Percentiles rank a stretch among this genome's conserved stretches.
These are phyloP conservation scores for Tylopilus rubrobrunneus DNA, from an alignment of 768 basidiomycete genomes.

Conservation along the genomic window DNA sequence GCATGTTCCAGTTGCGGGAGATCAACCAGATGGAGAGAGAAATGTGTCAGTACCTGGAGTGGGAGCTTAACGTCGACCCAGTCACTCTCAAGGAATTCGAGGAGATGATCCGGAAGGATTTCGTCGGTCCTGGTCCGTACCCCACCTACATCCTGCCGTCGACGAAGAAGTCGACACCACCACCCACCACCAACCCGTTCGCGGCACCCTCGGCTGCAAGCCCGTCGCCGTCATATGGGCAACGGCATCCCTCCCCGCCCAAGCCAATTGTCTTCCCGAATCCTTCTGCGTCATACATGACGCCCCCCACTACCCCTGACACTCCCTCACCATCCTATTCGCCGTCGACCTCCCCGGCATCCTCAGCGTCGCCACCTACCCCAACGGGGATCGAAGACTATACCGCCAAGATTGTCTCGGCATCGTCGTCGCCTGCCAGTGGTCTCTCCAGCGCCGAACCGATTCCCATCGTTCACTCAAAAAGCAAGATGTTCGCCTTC, in stretches of 20 bases:
- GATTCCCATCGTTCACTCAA: constrained; percentile 33
- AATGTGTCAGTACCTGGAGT: constrained; percentile 86
- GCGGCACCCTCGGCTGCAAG: constrained; percentile 29
- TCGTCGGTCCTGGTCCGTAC: constrained; percentile 51
- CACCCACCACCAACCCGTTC: constrained; percentile 30
- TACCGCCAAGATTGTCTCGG: constrained; percentile 44
- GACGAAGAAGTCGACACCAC: constrained; percentile 56
- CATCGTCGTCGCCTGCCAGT: constrained; percentile 38
- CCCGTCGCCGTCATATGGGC: constrained; percentile 28
- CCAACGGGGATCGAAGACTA: constrained; percentile 50
- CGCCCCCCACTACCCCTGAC: constrained; percentile 41
- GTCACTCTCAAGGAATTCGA: constrained; percentile 60
- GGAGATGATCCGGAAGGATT: constrained; percentile 55
- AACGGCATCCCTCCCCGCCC: constrained; percentile 30
- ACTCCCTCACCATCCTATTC: constrained; percentile 55
- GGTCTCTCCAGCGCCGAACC: constrained; percentile 21
- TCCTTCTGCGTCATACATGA: constrained; percentile 18
- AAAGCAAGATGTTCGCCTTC: constrained; percentile 61
- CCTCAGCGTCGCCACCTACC: constrained; percentile 59
- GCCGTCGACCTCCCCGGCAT: constrained; percentile 52
- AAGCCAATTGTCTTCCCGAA: constrained; percentile 19
- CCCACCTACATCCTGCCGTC: constrained; percentile 61
- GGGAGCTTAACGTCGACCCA: constrained; percentile 79
- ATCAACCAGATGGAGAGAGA: constrained; percentile 82
- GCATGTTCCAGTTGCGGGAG: constrained; percentile 73